Percentiles rank a stretch among this genome's conserved stretches.
Conservation (phyloP, 768 basidiomycete species). For the Boletales sp. region DNA sequence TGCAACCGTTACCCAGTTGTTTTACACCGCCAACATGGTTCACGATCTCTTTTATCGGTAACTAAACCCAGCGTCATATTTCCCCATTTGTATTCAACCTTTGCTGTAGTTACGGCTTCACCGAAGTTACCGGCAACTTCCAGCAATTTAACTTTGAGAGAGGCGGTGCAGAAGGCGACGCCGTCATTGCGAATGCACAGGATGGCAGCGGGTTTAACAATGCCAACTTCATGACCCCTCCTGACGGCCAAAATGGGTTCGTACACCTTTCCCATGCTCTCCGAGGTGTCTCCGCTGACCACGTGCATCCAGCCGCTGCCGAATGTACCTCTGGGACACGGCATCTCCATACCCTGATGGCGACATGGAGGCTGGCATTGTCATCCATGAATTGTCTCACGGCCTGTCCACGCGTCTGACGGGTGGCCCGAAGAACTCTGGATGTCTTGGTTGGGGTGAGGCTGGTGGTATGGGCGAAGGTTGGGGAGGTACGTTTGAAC, state of each 20-base stretch:
- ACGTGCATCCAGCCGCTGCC: conserved; percentile 51
- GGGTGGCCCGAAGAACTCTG: conserved; percentile 89
- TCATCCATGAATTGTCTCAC: conserved; percentile 87
- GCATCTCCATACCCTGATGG: conserved; percentile 90
- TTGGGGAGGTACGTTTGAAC: conserved; percentile 64
- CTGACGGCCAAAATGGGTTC: conserved; percentile 75
- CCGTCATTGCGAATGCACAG: conserved; percentile 92
- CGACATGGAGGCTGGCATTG: conserved; percentile 94
- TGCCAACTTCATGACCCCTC: conserved; percentile 88
- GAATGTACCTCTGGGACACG: conserved; percentile 97
- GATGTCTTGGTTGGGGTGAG: conserved; percentile 95
- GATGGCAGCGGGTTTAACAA: conserved; percentile 93
- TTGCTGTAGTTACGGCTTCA: conserved; percentile 75
- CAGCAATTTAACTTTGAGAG: conserved; percentile 95
- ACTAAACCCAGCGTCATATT: neutral
- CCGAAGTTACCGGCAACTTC: conserved; percentile 92
- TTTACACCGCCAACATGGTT: conserved; percentile 80
- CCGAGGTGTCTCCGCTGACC: neutral
- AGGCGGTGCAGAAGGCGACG: conserved; percentile 85
- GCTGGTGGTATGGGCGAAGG: conserved; percentile 97
- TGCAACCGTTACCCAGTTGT: conserved; percentile 81
- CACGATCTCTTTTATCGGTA: conserved; percentile 81
- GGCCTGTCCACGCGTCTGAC: conserved; percentile 93
- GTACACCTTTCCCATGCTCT: conserved; percentile 1
- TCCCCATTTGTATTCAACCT: conserved; percentile 2